A percentile compares a stretch with the other conserved stretches of the same genome.
Evolutionary conservation across 345 rosid genomes (phyloP).

Genomic region (Fremontodendron californicum): DNA sequence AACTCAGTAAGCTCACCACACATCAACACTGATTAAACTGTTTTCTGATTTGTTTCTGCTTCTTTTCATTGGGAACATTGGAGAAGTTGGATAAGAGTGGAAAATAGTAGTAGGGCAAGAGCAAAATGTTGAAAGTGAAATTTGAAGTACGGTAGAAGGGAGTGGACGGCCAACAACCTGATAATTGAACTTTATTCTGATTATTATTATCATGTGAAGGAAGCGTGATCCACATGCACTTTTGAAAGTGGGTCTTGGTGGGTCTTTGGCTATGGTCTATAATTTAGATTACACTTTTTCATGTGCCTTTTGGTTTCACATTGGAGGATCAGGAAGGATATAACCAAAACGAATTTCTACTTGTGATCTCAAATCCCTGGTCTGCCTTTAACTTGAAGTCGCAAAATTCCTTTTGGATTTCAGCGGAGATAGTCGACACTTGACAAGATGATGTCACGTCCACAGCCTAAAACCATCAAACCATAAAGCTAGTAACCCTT

Average conservation of each 20-base stretch:
- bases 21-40: too few species aligned
- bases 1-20: too few species aligned
- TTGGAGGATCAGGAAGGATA: background rate
- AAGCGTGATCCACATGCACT: slow-evolving; percentile 37
- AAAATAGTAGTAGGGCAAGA: background rate
- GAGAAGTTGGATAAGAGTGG: background rate
- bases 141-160: background rate
- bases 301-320: slow-evolving; percentile 10
- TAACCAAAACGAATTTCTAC: background rate
- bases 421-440: background rate
- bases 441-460: background rate
- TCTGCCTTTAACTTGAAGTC: background rate
- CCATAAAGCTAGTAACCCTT: background rate
- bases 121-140: slow-evolving; percentile 18
- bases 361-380: background rate
- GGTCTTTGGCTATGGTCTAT: background rate
- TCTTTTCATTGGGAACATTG: background rate
- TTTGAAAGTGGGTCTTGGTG: slow-evolving; percentile 13
- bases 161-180: slow-evolving; percentile 36
- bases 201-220: slow-evolving; percentile 7
- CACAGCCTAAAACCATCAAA: background rate
- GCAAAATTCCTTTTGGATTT: background rate
- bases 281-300: background rate
- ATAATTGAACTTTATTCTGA: slow-evolving; percentile 27
- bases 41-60: too few species aligned